Conservation (phyloP, 1,284 basidiomycete species). For the Ganoderma sinense region DNA sequence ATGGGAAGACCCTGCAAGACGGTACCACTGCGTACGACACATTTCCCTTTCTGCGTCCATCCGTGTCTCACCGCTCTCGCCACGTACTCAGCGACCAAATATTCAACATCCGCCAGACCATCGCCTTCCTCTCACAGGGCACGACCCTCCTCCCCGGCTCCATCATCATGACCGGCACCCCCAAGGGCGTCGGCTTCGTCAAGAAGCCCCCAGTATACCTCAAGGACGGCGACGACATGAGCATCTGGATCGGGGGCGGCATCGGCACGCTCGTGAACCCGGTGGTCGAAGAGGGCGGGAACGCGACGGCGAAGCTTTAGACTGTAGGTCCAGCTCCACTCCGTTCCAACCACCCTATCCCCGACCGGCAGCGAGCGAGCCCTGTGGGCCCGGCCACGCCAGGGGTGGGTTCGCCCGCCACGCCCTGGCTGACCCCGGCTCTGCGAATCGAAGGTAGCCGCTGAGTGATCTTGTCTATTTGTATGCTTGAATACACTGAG, state of each 20-base stretch:
- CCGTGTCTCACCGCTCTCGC: slow-evolving; percentile 9
- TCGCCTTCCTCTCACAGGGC: slow-evolving; percentile 85
- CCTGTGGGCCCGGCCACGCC: neutral
- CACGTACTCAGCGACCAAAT: slow-evolving; percentile 64
- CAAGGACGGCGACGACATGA: slow-evolving; percentile 79
- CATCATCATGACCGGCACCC: slow-evolving; percentile 83
- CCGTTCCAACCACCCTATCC: neutral
- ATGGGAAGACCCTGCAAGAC: slow-evolving; percentile 75
- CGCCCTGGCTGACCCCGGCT: neutral
- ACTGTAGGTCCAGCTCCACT: neutral
- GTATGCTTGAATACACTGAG: slow-evolving; percentile 9
- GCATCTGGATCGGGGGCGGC: slow-evolving; percentile 68
- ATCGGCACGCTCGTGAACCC: slow-evolving; percentile 81
- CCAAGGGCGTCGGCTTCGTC: slow-evolving; percentile 81
- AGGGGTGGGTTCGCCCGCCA: neutral
- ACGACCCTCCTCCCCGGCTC: slow-evolving; percentile 87
- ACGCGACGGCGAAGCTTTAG: slow-evolving; percentile 51
- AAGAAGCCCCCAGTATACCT: slow-evolving; percentile 75
- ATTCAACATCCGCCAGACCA: slow-evolving; percentile 74
- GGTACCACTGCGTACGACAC: slow-evolving; percentile 72
- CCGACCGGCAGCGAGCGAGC: neutral
- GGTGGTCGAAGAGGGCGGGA: slow-evolving; percentile 68
- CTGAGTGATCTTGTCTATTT: slow-evolving; percentile 15
- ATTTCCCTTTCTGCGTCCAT: slow-evolving; percentile 32
- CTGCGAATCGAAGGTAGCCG: slow-evolving; percentile 6